Conservation (phyloP, 768 basidiomycete genomes). For the Lactifluus piperatus region DNA sequence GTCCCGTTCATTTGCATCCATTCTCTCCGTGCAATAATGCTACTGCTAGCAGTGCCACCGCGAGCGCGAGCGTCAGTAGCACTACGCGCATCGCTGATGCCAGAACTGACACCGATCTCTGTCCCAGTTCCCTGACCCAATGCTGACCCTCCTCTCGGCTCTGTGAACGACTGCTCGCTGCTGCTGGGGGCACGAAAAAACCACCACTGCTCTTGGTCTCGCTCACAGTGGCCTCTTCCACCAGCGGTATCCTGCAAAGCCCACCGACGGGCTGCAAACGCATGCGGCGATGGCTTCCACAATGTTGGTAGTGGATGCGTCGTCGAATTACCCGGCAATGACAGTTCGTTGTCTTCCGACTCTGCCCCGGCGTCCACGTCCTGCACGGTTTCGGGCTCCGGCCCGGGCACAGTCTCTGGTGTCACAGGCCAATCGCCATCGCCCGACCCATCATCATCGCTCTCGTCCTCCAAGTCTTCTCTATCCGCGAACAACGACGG, state of each 20-base stretch:
- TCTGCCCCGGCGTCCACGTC: slow-evolving; percentile 11
- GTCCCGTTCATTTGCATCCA: slow-evolving; percentile 15
- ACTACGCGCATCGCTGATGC: neutral
- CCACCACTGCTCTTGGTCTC: neutral
- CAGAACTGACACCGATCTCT: neutral
- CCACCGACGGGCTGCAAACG: slow-evolving; percentile 20
- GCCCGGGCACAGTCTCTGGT: slow-evolving; percentile 13
- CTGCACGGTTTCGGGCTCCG: neutral
- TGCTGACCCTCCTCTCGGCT: neutral
- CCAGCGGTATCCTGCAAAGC: slow-evolving; percentile 1
- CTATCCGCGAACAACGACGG: neutral
- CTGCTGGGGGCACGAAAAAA: slow-evolving; percentile 7
- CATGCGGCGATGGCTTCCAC: slow-evolving; percentile 18
- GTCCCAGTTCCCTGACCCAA: neutral
- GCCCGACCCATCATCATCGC: slow-evolving; percentile 16
- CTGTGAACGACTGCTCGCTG: neutral
- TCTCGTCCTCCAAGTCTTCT: neutral
- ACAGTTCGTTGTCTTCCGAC: slow-evolving; percentile 16
- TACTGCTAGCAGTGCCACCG: neutral
- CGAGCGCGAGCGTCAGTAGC: neutral
- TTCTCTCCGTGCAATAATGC: slow-evolving; percentile 1
- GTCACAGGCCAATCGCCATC: slow-evolving; percentile 23
- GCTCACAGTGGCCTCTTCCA: neutral
- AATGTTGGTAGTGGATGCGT: slow-evolving; percentile 2
- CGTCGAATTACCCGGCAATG: slow-evolving; percentile 5